phyloP scores from a whole-genome alignment of 257 asterid species.

The Jacaranda mimosifolia region DNA sequence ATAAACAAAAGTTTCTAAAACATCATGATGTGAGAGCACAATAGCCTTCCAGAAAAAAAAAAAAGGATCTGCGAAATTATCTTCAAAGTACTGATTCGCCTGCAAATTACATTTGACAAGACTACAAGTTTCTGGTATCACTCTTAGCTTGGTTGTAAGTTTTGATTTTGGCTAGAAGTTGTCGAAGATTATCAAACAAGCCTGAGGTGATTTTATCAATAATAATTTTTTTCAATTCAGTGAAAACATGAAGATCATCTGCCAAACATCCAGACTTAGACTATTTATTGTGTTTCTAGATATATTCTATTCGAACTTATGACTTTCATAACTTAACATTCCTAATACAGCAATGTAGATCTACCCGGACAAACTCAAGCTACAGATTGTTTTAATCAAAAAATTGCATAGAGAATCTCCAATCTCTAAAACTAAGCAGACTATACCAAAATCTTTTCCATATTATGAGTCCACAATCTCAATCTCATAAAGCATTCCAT shows the following conservation, averaged over 20 bases:
- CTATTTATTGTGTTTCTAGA: background rate
- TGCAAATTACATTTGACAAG: background rate
- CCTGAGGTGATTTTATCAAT: background rate
- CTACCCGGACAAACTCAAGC: background rate
- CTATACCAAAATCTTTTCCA: background rate
- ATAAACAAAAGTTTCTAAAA: background rate
- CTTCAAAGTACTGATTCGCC: background rate
- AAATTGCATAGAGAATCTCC: constrained; percentile 3
- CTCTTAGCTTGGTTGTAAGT: constrained; percentile 15
- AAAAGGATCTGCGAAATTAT: background rate
- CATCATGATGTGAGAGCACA: background rate
- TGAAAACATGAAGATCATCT: constrained; percentile 25
- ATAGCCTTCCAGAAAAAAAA: constrained; percentile 20
- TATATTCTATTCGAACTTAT: constrained; percentile 6
- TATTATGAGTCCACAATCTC: constrained; percentile 3
- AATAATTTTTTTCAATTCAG: constrained; percentile 11
- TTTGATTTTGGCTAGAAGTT: background rate
- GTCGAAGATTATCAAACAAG: constrained; percentile 13
- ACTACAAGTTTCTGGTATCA: background rate
- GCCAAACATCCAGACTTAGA: constrained; percentile 2
- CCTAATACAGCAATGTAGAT: constrained; percentile 21
- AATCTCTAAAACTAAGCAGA: constrained; percentile 13
- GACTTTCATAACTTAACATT: background rate
- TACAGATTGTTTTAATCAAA: background rate
- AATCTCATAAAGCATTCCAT: constrained; percentile 20